Evolutionary conservation across 768 basidiomycete species (phyloP), one percentile per base, ranked within the genome.

Genomic region (Psilocybe subaeruginosa): DNA sequence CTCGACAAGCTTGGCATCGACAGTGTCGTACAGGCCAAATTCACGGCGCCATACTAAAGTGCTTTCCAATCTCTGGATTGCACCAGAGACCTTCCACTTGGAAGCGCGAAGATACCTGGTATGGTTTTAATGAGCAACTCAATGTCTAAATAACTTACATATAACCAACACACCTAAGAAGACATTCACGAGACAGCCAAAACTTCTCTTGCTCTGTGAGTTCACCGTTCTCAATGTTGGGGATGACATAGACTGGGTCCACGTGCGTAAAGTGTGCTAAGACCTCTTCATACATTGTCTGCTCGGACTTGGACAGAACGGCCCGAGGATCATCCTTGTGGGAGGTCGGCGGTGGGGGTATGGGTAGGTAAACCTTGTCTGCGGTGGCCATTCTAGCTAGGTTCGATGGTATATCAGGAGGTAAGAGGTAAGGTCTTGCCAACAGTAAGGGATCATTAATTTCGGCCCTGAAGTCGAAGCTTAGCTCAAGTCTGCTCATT

Each of bases 41-140:
- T 92, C 91, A 35, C 93, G 81, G 53, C 93, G 78, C 94, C 94
- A 95, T 62, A 79, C 83, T 33, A 92, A 77, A 1, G 93, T 93
- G 19, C 72, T 81, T 69, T 94, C 90, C 2, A 93, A 72, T 12
- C 92, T 81, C 39, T 80, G 77, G 57, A 93, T 88, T 3, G 86
- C 83, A n/a, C 78, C 69, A 6, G 77, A 72, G 16, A 74, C 70
- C 58, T 84, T 82, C 88, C 92, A 92, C 64, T 93, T 95, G 0
- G 85, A 80, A 2, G 93, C 93, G 46, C 92, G 87, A 39, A 92
- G 74, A 72, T 88, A 94, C 61, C 91, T 88, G 68, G 2, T n/a
- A 57, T 23, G n/a, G 2, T 8, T 41, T 45, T 39, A 43, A 43
- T 9, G 48, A 50, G 33, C 23, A 45, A 31, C 29, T 33, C 2